Percentiles rank a stretch among this genome's conserved stretches.
phyloP scores from a whole-genome alignment of 331 rosid genomes.

The Stylosanthes scabra region DNA sequence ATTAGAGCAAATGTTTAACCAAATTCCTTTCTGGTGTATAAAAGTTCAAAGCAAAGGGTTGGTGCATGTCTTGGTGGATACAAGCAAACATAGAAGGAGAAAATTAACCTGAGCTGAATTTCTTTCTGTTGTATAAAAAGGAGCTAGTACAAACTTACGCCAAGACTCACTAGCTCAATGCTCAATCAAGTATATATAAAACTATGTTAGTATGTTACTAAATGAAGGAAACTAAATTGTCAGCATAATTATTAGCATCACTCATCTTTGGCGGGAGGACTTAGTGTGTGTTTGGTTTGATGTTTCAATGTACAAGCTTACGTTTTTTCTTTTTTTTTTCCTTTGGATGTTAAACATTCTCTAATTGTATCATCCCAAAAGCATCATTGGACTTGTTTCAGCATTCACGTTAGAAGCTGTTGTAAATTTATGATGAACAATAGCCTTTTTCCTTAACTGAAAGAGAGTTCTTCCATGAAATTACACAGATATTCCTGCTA shows the following conservation, averaged over 20 bases:
- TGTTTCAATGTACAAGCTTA: too few species aligned
- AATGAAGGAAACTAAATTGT: not conserved
- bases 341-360: too few species aligned
- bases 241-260: conserved; percentile 1
- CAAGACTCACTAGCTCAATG: not conserved
- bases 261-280: not conserved
- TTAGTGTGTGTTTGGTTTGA: too few species aligned
- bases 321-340: too few species aligned
- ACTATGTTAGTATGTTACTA: not conserved
- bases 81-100: not conserved
- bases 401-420: too few species aligned
- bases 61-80: not conserved
- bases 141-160: not conserved
- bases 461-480: too few species aligned
- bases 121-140: not conserved
- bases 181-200: not conserved
- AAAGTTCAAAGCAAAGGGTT: not conserved
- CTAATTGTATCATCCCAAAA: too few species aligned
- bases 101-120: not conserved
- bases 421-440: too few species aligned
- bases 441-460: too few species aligned
- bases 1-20: conserved; percentile 2
- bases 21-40: conserved; percentile 3
- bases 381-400: too few species aligned
- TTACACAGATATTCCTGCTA: too few species aligned